phyloP scores from a whole-genome alignment of 2,329 filamentous ascomycete genomes.

The Nemania sp. region DNA sequence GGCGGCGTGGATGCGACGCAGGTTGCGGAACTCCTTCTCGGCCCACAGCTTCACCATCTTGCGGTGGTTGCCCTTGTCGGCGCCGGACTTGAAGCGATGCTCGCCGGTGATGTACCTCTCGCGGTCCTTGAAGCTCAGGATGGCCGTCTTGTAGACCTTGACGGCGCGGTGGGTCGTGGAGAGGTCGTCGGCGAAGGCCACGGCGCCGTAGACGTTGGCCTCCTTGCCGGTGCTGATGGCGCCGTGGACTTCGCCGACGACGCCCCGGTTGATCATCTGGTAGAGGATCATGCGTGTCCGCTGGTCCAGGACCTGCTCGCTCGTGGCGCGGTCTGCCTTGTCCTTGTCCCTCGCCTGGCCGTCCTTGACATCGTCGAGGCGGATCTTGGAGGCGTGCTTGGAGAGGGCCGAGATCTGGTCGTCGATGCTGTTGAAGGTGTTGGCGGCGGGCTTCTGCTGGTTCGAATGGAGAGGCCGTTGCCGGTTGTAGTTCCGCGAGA shows the following conservation, averaged over 20 bases:
- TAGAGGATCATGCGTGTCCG: constrained; percentile 93
- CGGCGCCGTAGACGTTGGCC: constrained; percentile 94
- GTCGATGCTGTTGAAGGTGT: constrained; percentile 79
- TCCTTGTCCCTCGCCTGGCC: constrained; percentile 69
- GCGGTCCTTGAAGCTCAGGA: constrained; percentile 96
- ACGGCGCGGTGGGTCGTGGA: constrained; percentile 77
- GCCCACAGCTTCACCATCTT: constrained; percentile 99
- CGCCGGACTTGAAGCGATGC: constrained; percentile 86
- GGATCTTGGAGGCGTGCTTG: constrained; percentile 83
- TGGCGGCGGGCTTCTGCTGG: constrained; percentile 76
- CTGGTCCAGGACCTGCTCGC: constrained; percentile 92
- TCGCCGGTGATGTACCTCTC: constrained; percentile 96
- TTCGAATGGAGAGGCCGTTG: constrained; percentile 76
- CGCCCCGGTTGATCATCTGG: constrained; percentile 91
- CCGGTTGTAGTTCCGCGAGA: constrained; percentile 87
- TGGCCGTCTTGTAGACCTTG: constrained; percentile 99
- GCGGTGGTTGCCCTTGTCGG: constrained; percentile 91
- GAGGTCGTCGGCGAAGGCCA: constrained; percentile 63
- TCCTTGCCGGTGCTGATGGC: constrained; percentile 97
- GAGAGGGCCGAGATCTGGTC: constrained; percentile 87
- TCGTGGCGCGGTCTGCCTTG: constrained; percentile 90
- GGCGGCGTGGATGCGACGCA: constrained; percentile 80
- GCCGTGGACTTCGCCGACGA: constrained; percentile 90
- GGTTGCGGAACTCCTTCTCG: constrained; percentile 95
- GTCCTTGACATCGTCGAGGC: constrained; percentile 69